phyloP scores from a whole-genome alignment of 78 protist species.

The Dictyostelium firmibasis region DNA sequence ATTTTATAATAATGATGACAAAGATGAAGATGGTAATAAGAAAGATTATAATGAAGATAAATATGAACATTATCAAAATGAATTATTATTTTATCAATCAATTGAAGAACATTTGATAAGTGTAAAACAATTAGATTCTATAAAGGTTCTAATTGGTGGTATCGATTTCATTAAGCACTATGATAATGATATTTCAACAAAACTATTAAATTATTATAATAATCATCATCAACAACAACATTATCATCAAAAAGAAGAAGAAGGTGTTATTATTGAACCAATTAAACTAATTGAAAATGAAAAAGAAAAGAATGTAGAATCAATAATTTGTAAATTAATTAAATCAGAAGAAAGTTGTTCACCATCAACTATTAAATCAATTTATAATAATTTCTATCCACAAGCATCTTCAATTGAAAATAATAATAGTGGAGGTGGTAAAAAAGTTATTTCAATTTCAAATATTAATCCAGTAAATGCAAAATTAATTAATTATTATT shows the following conservation, averaged over 20 bases:
- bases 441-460: not conserved
- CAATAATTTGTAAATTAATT: not conserved
- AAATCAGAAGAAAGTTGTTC: not conserved
- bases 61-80: not conserved
- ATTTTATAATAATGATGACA: not conserved
- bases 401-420: not conserved
- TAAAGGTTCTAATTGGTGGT: not conserved
- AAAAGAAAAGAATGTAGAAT: not conserved
- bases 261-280: not conserved
- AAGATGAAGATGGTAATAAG: not conserved
- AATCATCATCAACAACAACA: not conserved
- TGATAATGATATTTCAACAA: not conserved
- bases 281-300: not conserved
- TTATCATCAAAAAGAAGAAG: not conserved
- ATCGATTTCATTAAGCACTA: not conserved
- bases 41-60: not conserved
- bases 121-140: not conserved
- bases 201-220: not conserved
- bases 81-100: not conserved
- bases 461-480: not conserved
- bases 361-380: not conserved
- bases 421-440: not conserved
- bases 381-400: conserved; percentile 22
- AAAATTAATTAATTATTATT: not conserved
- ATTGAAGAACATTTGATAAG: not conserved